Conservation (phyloP, 768 basidiomycete genomes). For the Suillus decipiens region DNA sequence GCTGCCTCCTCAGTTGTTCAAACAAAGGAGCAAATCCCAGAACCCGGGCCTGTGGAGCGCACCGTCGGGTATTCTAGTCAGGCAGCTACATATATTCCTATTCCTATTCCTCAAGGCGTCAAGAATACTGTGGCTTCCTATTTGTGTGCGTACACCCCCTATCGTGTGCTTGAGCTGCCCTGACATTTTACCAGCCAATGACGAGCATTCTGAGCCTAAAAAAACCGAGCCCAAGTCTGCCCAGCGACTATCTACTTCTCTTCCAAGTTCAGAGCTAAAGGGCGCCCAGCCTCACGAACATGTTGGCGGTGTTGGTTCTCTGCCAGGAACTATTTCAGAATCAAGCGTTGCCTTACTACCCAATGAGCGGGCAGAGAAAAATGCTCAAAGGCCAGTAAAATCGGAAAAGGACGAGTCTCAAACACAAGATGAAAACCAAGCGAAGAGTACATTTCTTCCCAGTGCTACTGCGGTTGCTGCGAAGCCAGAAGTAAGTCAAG, state of each 20-base stretch:
- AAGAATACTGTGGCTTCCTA: constrained; percentile 8
- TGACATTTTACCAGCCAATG: constrained; percentile 19
- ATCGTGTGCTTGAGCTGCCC: background rate
- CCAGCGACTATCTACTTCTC: constrained; percentile 18
- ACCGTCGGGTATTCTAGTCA: constrained; percentile 12
- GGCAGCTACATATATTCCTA: constrained; percentile 11
- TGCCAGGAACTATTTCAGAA: constrained; percentile 49
- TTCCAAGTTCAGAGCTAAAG: constrained; percentile 38
- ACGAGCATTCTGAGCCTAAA: background rate
- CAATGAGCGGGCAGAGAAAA: constrained; percentile 39
- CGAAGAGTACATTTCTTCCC: constrained; percentile 12
- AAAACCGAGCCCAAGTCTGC: background rate
- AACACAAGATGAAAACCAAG: constrained; percentile 9
- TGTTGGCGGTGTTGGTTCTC: constrained; percentile 46
- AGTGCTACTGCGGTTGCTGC: constrained; percentile 8
- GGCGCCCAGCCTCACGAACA: constrained; percentile 36
- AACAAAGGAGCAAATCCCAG: constrained; percentile 13
- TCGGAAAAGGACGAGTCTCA: constrained; percentile 8
- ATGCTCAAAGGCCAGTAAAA: background rate
- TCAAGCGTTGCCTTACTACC: constrained; percentile 50
- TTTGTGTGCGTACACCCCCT: constrained; percentile 16
- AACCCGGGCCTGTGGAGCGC: constrained; percentile 11
- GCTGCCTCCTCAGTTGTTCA: constrained; percentile 9
- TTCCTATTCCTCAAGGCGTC: constrained; percentile 11
- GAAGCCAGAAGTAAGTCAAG: constrained; percentile 9